A percentile compares a stretch with the other conserved stretches of the same genome.
Evolutionary conservation across 73 alveolate genomes (phyloP).

Genomic region (Diophrys sp.): DNA sequence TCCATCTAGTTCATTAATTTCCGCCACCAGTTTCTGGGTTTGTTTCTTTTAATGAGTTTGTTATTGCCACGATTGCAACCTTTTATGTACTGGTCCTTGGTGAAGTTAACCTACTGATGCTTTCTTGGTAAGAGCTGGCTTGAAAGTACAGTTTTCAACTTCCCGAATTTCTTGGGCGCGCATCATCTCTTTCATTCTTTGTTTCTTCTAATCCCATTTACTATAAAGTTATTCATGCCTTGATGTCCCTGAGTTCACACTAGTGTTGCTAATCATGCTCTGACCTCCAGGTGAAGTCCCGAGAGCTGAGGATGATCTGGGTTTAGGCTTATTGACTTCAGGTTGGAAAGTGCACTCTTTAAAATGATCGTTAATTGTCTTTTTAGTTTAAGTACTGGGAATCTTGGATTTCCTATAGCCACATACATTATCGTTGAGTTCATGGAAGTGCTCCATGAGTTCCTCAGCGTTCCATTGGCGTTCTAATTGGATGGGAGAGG

Average conservation of each 20-base stretch:
- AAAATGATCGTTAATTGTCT: constrained; percentile 12
- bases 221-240: not conserved
- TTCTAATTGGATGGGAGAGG: not conserved
- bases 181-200: not conserved
- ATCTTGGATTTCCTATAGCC: constrained; percentile 20
- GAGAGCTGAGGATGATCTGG: too few relatives aligned
- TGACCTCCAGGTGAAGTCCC: too few relatives aligned
- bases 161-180: too few relatives aligned
- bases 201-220: not conserved
- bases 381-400: constrained; percentile 11
- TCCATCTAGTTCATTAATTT: not conserved
- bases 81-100: too few relatives aligned
- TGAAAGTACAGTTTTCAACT: too few relatives aligned
- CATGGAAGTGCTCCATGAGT: constrained; percentile 3
- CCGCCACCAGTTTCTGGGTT: too few relatives aligned
- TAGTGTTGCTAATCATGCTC: too few relatives aligned
- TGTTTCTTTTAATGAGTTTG: too few relatives aligned
- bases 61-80: too few relatives aligned
- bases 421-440: constrained; percentile 12
- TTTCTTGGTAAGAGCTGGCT: too few relatives aligned
- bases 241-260: too few relatives aligned
- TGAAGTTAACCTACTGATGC: too few relatives aligned
- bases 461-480: constrained; percentile 6
- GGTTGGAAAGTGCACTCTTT: constrained; percentile 39
- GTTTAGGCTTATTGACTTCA: constrained; percentile 2